Evolutionary conservation across 225 moss, liverwort and hornwort species (phyloP), one percentile per base, ranked within the genome.

Genomic region (Anthoceros angustus): DNA sequence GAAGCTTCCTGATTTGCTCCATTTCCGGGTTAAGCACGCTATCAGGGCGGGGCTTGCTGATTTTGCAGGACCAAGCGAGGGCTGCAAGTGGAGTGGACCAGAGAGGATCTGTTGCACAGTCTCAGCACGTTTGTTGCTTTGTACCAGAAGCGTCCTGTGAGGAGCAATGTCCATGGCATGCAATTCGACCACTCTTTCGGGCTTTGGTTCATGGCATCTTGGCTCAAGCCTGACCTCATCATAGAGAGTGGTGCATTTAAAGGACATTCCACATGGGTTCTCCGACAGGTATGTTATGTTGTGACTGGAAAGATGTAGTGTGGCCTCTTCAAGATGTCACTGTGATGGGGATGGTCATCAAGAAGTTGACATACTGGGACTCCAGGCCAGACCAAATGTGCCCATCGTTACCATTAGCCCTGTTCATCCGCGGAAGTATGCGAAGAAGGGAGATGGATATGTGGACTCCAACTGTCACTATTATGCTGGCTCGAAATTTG

Each of bases 401-500:
- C 72, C 72, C n/a, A 63, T 75, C 12, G 63, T 75, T 66, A 68
- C 72, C 25, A 41, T 72, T 26, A 78, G 75, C 43, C 74, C 78
- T 63, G 62, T 45, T 16, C 74, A 75, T 25, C 74, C 74, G 9
- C 12, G 68, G 40, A 39, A 60, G 39, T 78, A 78, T 6, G 62
- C 71, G 42, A 49, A 10, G 10, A 78, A 72, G 66, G 48, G 71
- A 39, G 61, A 43, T 11, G 66, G 24, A 9, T 75, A 72, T 14
- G 63, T 75, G 26, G 75, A 78, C 40, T 43, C 66, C 39, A 78
- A 75, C 39, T 78, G 78, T 26, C 64, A 69, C 18, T 72, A 78
- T 42, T 72, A 66, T 42, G 62, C 68, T 6, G 78, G 40, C 12
- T 70, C 69, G 66, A 21, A 63, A 4, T 75, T 75, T 69, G 25